Evolutionary conservation across 768 basidiomycete genomes (phyloP).

Genomic region (Tricholoma furcatifolium): DNA sequence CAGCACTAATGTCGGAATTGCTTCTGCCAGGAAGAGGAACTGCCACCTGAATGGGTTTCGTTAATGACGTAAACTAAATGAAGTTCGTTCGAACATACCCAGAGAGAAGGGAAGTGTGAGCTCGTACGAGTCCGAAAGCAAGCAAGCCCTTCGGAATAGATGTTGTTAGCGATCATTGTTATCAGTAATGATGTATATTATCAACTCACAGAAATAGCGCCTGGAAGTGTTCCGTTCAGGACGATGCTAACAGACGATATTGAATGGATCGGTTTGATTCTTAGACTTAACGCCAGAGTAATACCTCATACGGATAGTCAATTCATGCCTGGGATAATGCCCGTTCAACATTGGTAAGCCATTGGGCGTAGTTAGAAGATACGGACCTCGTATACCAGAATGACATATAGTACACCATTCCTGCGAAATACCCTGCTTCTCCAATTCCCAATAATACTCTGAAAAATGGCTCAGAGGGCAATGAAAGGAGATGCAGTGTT

Average conservation of each 20-base stretch:
- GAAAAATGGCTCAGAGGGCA: too few species aligned
- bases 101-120: slow-evolving; percentile 39
- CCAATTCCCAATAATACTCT: slow-evolving; percentile 56
- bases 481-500: neutral
- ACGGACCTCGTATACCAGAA: slow-evolving; percentile 54
- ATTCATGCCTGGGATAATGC: slow-evolving; percentile 35
- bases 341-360: neutral
- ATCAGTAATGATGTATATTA: too few species aligned
- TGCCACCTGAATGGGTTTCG: slow-evolving; percentile 44
- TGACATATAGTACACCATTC: slow-evolving; percentile 60
- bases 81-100: slow-evolving; percentile 28
- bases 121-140: slow-evolving; percentile 55
- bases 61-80: slow-evolving; percentile 16
- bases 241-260: slow-evolving; percentile 34
- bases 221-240: slow-evolving; percentile 58
- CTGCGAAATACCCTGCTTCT: slow-evolving; percentile 59
- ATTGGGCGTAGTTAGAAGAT: neutral
- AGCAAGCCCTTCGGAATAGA: slow-evolving; percentile 43
- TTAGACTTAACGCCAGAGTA: neutral
- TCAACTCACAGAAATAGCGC: slow-evolving; percentile 46
- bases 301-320: slow-evolving; percentile 50
- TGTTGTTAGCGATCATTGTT: neutral
- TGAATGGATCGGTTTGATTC: too few species aligned
- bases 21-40: slow-evolving; percentile 56
- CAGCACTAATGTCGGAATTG: slow-evolving; percentile 55